These are phyloP conservation scores for Raphanus sativus DNA, from an alignment of 345 rosid genomes.

Conservation along the genomic window DNA sequence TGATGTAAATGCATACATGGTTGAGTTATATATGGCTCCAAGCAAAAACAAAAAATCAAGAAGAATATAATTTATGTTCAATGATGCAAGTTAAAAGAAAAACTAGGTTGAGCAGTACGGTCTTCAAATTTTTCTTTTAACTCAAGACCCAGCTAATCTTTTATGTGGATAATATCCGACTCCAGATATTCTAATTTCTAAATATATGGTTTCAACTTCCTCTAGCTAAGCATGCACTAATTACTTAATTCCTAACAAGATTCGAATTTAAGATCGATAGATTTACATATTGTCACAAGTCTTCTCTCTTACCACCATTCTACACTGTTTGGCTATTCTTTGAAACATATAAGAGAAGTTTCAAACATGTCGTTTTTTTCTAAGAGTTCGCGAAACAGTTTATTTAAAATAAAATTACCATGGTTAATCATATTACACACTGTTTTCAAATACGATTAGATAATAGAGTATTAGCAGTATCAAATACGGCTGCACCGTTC, in stretches of 20 bases:
- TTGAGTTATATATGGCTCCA: neutral
- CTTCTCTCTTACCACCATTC: neutral
- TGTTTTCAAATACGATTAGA: neutral
- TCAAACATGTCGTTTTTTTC: neutral
- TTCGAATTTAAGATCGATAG: neutral
- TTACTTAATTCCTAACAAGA: neutral
- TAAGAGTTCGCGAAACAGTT: neutral
- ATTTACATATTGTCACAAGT: neutral
- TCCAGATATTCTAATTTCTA: too few relatives aligned
- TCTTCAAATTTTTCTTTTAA: neutral
- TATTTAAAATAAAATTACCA: neutral
- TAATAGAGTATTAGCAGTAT: neutral
- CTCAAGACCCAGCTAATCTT: too few relatives aligned
- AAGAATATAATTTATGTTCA: neutral
- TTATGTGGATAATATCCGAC: too few relatives aligned
- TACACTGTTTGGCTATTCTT: too few relatives aligned
- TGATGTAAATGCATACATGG: neutral
- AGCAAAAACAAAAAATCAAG: neutral
- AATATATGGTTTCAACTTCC: too few relatives aligned
- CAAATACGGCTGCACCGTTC: conserved; percentile 1
- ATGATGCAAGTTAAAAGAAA: neutral
- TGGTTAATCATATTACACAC: neutral
- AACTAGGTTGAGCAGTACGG: neutral
- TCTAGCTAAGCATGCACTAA: too few relatives aligned
- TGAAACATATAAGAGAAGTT: too few relatives aligned